These are phyloP conservation scores for Zymoseptoria pseudotritici DNA, from an alignment of 2,329 filamentous ascomycete genomes.

Conservation along the genomic window DNA sequence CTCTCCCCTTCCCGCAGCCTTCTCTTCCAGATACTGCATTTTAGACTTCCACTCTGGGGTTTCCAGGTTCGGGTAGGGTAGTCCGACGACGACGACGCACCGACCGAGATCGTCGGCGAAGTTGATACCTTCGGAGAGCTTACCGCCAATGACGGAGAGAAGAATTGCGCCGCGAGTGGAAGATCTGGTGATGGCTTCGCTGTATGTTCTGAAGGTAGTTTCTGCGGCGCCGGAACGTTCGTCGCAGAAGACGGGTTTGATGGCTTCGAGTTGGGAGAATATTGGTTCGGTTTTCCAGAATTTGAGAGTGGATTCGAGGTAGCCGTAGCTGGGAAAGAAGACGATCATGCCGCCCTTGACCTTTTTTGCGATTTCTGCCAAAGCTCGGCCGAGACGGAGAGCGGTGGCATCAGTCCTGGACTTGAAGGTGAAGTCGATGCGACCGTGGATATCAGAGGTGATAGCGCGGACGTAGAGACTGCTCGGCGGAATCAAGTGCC, in stretches of 20 bases:
- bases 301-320: constrained; percentile 62
- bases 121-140: constrained; percentile 96
- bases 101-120: constrained; percentile 87
- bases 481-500: constrained; percentile 79
- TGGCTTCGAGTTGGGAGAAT: constrained; percentile 18
- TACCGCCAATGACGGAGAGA: constrained; percentile 85
- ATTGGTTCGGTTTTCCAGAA: constrained; percentile 34
- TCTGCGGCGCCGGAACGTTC: constrained; percentile 53
- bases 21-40: constrained; percentile 73
- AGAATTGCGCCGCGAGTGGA: constrained; percentile 63
- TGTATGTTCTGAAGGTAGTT: constrained; percentile 66
- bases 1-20: constrained; percentile 32
- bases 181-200: constrained; percentile 48
- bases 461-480: constrained; percentile 77
- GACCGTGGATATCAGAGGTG: constrained; percentile 38
- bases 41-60: constrained; percentile 91
- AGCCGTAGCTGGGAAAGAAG: constrained; percentile 94
- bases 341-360: constrained; percentile 87
- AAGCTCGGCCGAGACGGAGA: constrained; percentile 62
- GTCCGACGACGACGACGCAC: constrained; percentile 81
- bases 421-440: constrained; percentile 83
- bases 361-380: constrained; percentile 62
- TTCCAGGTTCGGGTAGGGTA: constrained; percentile 86
- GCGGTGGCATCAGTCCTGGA: constrained; percentile 62
- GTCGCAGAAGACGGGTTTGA: constrained; percentile 48